Evolutionary conservation across 75 land plant species (phyloP), one percentile per base, ranked within the genome.

Genomic region (Cunninghamia lanceolata): DNA sequence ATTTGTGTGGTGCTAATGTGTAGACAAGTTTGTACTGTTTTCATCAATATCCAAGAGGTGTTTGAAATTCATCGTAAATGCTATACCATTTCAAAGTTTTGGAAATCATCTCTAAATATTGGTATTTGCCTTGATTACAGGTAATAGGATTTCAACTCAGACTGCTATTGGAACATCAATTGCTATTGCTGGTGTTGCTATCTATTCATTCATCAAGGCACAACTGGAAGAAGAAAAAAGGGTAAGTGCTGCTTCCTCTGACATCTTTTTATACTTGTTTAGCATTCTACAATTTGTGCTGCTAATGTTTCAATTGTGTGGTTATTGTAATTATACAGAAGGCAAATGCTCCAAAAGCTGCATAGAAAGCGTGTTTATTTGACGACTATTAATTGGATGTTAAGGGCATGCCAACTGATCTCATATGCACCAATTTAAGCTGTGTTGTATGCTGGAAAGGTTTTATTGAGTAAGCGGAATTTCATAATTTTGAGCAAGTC

Each of bases 141-240:
- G 98, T 9, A 96, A 96, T 90, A 97, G 84, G 89, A 97, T 97
- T 50, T 96, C 99, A 39, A 93, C 93, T 34, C 99, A 97, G 84
- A 97, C 99, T 14, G 99, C 94, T 21, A 96, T 97, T 83, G 99
- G 99, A 66, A 97, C 99, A 38, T 59, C 39, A 86, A 90, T 97
- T 91, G 99, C 99, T 9, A 97, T 97, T 88, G 96, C 90, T 77
- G 99, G 99, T 73, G 99, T 97, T 38, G 98, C 99, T 50, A 80
- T 94, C 47, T 97, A 97, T 90, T 97, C 99, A 4, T 88, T 78
- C 88, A 95, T 97, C 81, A 97, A 97, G 89, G 99, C 98, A 59
- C 89, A 90, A 80, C 88, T 95, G 83, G 98, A 97, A 88, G 98
- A 97, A 84, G 90, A 93, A 86, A 97, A 97, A 90, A 88, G 87